These are phyloP conservation scores for Priceomyces fermenticarens DNA, from an alignment of 805 yeast species.

Conservation along the genomic window DNA sequence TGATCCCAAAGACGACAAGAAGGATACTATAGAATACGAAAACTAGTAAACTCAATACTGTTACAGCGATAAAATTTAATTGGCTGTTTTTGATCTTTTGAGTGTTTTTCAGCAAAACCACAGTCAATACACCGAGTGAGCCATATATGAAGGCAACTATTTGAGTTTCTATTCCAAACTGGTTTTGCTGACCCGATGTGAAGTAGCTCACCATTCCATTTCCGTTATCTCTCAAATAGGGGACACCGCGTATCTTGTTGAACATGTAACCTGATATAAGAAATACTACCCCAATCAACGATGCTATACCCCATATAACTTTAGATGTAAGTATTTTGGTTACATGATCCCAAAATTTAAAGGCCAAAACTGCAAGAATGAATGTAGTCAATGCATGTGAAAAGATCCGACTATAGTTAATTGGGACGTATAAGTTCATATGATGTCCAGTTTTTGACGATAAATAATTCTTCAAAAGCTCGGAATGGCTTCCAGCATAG, in stretches of 20 bases:
- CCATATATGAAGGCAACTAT: constrained; percentile 74
- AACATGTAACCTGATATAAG: constrained; percentile 92
- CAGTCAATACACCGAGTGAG: constrained; percentile 54
- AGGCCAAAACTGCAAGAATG: constrained; percentile 21
- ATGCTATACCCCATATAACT: constrained; percentile 68
- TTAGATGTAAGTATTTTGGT: constrained; percentile 44
- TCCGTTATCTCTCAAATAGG: constrained; percentile 49
- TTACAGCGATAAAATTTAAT: constrained; percentile 48
- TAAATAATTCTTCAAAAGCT: constrained; percentile 36
- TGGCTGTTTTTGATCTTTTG: constrained; percentile 46
- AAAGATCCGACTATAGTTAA: constrained; percentile 39
- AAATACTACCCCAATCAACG: constrained; percentile 62
- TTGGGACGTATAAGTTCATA: constrained; percentile 37
- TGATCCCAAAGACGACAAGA: constrained; percentile 63
- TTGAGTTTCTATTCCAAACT: constrained; percentile 88
- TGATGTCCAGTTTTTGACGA: constrained; percentile 27
- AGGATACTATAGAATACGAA: constrained; percentile 62
- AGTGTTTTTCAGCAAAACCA: constrained; percentile 56
- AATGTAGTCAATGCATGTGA: constrained; percentile 35
- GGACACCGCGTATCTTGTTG: constrained; percentile 76
- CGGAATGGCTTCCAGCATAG: constrained; percentile 41
- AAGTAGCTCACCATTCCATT: constrained; percentile 39
- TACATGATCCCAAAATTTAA: constrained; percentile 30
- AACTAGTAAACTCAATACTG: constrained; percentile 41
- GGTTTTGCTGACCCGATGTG: constrained; percentile 64